Base-by-base conservation (phyloP, 2,329 filamentous ascomycete species). In the Exophiala lecanii-corni region DNA sequence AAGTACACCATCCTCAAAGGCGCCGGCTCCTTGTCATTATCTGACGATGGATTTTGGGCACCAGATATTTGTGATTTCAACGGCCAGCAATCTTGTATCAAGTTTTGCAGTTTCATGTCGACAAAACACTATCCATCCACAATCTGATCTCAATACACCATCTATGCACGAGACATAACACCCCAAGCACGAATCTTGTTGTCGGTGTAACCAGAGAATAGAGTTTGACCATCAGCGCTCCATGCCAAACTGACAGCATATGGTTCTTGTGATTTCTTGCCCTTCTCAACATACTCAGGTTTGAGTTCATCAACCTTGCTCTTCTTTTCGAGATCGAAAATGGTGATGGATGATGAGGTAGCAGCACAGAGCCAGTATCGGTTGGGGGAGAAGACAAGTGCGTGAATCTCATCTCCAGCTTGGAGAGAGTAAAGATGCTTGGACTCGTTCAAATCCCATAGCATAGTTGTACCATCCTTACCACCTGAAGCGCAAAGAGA, bases 291-390 rank as follows among this genome's bases (percentile, higher is more conserved):
- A 79, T 92, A 94, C 73, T 98, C 92, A 60, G 91, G 91, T 85
- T 94, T 96, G 73, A 98, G 84, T 83, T 97, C 92, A 18, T 54
- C 51, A 31, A 54, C 51, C 43, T 54, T 97, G 85, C 84, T 94
- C 89, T 98, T 98, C 89, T 98, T 98, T 88, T 98, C 92, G 61
- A 98, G 83, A 69, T 98, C 92, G 78, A 98, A 98, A 81, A 98
- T 97, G 82, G 96, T 96, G 82, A 98, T 97, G 81, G 82, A 89
- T 76, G 81, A 87, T 68, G 88, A 81, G 56, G 92, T 98, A 69
- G 92, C 92, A 68, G 92, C 92, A 82, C 92, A 98, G 62, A 98
- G 84, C 92, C 92, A 98, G 88, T 98, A 98, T 73, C 92, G 86
- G 88, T 98, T 98, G 69, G 92, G 92, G 57, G 92, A 97, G 87